A percentile compares a stretch with the other conserved stretches of the same genome.
Conservation (phyloP, 192 early-diverging fungal species). For the Backusella macrospora region DNA sequence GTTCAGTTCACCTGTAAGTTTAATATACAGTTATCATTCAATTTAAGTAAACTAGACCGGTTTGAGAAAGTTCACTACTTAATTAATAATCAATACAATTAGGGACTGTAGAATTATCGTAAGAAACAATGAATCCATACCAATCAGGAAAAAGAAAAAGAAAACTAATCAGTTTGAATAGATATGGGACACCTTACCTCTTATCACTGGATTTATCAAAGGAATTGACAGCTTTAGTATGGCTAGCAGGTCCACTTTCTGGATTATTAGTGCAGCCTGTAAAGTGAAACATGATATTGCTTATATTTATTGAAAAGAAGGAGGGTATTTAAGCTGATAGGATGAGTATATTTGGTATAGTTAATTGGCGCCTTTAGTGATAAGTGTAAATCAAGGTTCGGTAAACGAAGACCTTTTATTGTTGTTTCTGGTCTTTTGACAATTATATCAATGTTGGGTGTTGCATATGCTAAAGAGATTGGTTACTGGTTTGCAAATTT, state of each 20-base stretch:
- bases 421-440: conserved; percentile 65
- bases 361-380: conserved; percentile 88
- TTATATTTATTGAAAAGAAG: neutral
- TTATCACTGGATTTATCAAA: conserved; percentile 63
- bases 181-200: conserved; percentile 80
- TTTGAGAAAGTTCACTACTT: neutral
- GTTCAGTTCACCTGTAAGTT: conserved; percentile 74
- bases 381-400: conserved; percentile 66
- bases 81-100: conserved; percentile 11
- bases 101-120: conserved; percentile 76
- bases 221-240: conserved; percentile 70
- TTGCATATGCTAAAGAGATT: conserved; percentile 79
- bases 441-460: conserved; percentile 64
- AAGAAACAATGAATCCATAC: conserved; percentile 19
- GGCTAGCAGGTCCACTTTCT: conserved; percentile 81
- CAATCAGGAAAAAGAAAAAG: neutral
- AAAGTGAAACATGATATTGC: neutral
- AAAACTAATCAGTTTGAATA: conserved; percentile 14
- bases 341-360: neutral
- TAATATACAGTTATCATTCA: neutral
- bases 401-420: conserved; percentile 86
- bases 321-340: neutral
- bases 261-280: conserved; percentile 30
- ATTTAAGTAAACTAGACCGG: neutral
- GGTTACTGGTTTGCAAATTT: conserved; percentile 25